Evolutionary conservation across 495 filamentous ascomycete genomes (phyloP).

Genomic region (Parmelia sp.): DNA sequence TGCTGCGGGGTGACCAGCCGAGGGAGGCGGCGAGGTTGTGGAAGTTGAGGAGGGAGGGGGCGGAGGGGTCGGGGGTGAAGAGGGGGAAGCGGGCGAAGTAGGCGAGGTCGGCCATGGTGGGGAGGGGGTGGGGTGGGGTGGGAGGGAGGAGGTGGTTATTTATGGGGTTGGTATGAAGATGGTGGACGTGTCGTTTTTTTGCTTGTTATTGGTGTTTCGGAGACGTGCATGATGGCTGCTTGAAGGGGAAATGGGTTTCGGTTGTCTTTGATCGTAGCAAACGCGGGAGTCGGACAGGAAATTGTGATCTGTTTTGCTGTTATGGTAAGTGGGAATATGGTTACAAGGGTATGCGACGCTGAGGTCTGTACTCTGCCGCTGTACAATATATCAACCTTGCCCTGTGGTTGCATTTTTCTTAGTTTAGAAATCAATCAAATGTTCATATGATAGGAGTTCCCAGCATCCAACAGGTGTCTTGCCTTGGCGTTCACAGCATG

Average conservation of each 20-base stretch:
- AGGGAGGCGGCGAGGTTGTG: conserved; percentile 17
- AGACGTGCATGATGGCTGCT: neutral
- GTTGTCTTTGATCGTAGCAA: neutral
- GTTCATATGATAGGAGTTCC: too few relatives aligned
- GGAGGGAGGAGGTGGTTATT: neutral
- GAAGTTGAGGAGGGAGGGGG: conserved; percentile 27
- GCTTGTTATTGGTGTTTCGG: neutral
- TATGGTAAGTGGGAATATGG: neutral
- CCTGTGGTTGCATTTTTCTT: too few relatives aligned
- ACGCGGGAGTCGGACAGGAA: neutral
- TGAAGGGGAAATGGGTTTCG: neutral
- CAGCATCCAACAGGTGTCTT: neutral
- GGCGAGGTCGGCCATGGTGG: neutral
- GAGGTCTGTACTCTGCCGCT: neutral
- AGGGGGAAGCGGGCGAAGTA: conserved; percentile 25
- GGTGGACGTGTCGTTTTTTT: neutral
- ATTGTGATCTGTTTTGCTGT: neutral
- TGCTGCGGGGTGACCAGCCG: conserved; percentile 27
- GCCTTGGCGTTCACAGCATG: neutral
- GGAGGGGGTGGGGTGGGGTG: neutral
- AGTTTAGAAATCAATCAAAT: too few relatives aligned
- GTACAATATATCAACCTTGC: too few relatives aligned
- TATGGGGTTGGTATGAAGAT: neutral
- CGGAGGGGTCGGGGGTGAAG: conserved; percentile 11
- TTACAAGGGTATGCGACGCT: neutral